Evolutionary conservation across 73 alveolate species (phyloP).

Genomic region (Paramecium caudatum): DNA sequence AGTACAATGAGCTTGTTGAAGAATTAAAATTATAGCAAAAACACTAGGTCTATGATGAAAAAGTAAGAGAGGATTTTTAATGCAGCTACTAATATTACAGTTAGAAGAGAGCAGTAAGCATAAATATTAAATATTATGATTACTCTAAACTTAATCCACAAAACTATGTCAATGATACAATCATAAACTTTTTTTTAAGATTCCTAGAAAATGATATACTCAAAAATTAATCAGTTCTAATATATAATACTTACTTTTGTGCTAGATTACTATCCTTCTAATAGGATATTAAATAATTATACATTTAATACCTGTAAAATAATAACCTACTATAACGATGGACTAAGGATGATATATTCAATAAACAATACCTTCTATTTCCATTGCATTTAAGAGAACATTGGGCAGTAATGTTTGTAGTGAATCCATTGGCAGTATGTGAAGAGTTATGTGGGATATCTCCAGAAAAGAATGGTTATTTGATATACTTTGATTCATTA

Average conservation of each 20-base stretch:
- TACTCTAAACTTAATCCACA: constrained; percentile 17
- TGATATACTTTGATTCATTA: constrained; percentile 41
- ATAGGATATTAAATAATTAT: neutral
- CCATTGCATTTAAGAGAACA: constrained; percentile 61
- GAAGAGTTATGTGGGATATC: constrained; percentile 47
- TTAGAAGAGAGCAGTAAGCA: constrained; percentile 3
- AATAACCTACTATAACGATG: neutral
- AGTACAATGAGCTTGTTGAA: neutral
- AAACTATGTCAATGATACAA: constrained; percentile 66
- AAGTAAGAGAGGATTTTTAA: constrained; percentile 63
- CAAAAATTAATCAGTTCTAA: neutral
- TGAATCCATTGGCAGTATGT: constrained; percentile 48
- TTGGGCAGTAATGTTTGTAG: constrained; percentile 69
- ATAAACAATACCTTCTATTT: neutral
- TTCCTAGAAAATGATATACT: constrained; percentile 55
- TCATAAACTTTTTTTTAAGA: constrained; percentile 52
- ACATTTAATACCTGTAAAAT: neutral
- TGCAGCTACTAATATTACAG: constrained; percentile 32
- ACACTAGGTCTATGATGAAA: constrained; percentile 41
- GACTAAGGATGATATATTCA: constrained; percentile 52
- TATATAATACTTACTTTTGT: constrained; percentile 48
- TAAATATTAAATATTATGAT: constrained; percentile 61
- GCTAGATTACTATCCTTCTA: neutral
- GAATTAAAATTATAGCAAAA: constrained; percentile 27
- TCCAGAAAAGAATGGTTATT: constrained; percentile 52